These are phyloP conservation scores for Candida peoriensis DNA, from an alignment of 805 yeast species.

Conservation along the genomic window DNA sequence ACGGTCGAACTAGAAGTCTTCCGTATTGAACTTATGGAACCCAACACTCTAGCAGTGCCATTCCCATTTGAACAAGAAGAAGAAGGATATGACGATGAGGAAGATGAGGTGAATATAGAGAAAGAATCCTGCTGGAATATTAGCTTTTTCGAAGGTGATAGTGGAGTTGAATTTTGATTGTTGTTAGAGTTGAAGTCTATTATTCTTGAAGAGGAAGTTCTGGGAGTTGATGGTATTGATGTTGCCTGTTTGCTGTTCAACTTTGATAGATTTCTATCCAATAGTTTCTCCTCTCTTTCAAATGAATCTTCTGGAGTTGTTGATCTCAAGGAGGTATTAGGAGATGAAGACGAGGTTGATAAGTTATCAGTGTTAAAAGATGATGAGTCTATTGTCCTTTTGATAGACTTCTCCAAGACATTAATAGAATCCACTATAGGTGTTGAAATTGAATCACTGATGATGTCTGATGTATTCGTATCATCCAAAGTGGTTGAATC, in stretches of 20 bases:
- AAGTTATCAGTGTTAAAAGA: not conserved
- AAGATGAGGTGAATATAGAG: conserved; percentile 11
- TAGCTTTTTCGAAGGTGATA: conserved; percentile 5
- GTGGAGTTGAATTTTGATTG: not conserved
- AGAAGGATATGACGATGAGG: not conserved
- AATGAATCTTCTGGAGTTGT: conserved; percentile 20
- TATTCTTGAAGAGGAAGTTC: conserved; percentile 4
- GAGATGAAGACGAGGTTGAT: conserved; percentile 1
- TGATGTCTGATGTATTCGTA: too few relatives aligned
- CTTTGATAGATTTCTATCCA: conserved; percentile 11
- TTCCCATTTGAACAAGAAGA: conserved; percentile 9
- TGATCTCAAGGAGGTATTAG: conserved; percentile 3
- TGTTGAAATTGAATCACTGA: not conserved
- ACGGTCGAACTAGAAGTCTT: conserved; percentile 13
- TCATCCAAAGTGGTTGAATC: not conserved
- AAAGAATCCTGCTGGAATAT: conserved; percentile 12
- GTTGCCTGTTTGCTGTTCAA: conserved; percentile 4
- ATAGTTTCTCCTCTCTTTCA: conserved; percentile 15
- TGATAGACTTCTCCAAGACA: too few relatives aligned
- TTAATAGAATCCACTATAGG: not conserved
- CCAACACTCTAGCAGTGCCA: too few relatives aligned
- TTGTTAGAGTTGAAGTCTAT: conserved; percentile 3
- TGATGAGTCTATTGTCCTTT: too few relatives aligned
- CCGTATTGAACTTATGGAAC: too few relatives aligned
- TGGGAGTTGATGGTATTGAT: not conserved